Base-by-base conservation (phyloP, 1,284 basidiomycete species). In the Puccinia polysora region DNA sequence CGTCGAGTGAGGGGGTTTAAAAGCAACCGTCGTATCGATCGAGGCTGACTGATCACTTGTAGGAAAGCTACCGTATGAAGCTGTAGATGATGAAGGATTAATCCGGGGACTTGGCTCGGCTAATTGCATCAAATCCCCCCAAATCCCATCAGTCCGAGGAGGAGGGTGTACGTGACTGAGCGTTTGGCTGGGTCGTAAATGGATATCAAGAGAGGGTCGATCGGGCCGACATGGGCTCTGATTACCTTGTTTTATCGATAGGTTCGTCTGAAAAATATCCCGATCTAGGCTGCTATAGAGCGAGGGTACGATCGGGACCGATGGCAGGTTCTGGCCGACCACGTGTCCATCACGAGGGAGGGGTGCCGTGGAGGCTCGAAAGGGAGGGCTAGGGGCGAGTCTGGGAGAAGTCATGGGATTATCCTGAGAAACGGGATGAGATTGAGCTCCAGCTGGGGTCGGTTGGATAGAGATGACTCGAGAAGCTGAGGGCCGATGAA, bases 41-140 rank as follows among this genome's bases (percentile, higher is more conserved):
- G 12, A 45, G 43, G n/a, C n/a, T 32, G 3, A 32, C 4, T 15
- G n/a, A 25, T 2, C 28, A 28, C 4, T 5, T 5, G 53, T 5
- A 28, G 53, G 30, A 7, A 25, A 28, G 53, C 20, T 55, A 28
- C 4, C 4, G 3, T 4, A 3, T 55, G 53, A 15, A n/a, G 50
- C 25, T 10, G 50, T 10, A 53, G 15, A n/a, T n/a, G 40, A 10
- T 10, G 40, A 45, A 43, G 7, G 40, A 43, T 43, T 43, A 43
- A 7, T 43, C 40, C 5, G 47, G n/a, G 6, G 47, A 28, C 14
- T 25, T 30, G 52, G 50, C 12, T 68, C 32, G 10, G 50, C 18
- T 7, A 68, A 40, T 20, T 56, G 50, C 52, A 68, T 43, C 23
- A 68, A 28, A 55, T 68, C 65, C 23, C 28, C 65, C 65, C 65